Evolutionary conservation across 1,284 basidiomycete species (phyloP), one percentile per base, ranked within the genome.

Genomic region (Inonotus obliquus): DNA sequence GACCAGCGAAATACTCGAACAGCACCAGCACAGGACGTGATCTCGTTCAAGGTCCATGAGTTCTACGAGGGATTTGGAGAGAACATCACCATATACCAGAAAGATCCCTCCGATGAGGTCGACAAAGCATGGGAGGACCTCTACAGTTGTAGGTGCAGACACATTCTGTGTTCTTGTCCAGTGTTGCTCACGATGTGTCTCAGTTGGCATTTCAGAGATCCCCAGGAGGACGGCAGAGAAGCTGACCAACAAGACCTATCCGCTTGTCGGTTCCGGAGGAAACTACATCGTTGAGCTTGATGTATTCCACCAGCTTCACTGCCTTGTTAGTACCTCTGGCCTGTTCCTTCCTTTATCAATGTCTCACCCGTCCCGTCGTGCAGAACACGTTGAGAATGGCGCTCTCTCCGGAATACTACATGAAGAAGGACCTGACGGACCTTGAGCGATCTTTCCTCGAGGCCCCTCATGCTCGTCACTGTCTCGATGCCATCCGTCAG

Each of bases 261-360:
- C 49, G 27, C 19, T 52, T 27, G 49, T 19, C 29, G 67, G 67
- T 35, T 66, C 70, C 27, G 66, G 69, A 11, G 66, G 64, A 7
- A 65, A 73, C 38, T 73, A 49, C 47, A 72, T 73, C 25, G 64
- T 67, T 23, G 63, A 59, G 9, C 52, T 73, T 1, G 71, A 71
- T 41, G 68, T 73, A 7, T 74, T 73, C 57, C 71, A 74, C 56
- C 69, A 74, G 54, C 63, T 73, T 21, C 72, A 73, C 61, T 72
- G 71, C 54, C 64, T 73, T 32, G 72, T 70, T 56, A 47, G 69
- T 61, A 29, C 48, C 3, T 60, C 41, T 21, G 45, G 6, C 45
- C 11, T 37, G 17, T 48, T 19, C 38, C 11, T 13, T 35, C 52
- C 17, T 21, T 11, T 39, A 61, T 27, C 32, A 35, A 7, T 21